These are phyloP conservation scores for Dioscorea cayenensis DNA, from an alignment of 116 monocot genomes.

Conservation along the genomic window DNA sequence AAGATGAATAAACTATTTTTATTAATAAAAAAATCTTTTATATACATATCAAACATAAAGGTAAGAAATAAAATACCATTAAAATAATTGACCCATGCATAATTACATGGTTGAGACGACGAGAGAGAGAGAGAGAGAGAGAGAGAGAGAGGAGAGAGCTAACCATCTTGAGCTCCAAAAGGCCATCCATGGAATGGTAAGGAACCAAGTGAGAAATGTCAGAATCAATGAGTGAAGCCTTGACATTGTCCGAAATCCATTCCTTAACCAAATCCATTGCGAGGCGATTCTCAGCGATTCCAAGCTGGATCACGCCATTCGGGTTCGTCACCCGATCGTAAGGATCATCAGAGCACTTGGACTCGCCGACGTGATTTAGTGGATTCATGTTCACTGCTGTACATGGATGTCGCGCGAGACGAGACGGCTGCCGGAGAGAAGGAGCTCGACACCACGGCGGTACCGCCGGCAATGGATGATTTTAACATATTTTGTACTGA, in stretches of 20 bases:
- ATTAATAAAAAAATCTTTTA: too few relatives aligned
- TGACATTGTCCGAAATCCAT: conserved; percentile 42
- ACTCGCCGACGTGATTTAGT: conserved; percentile 27
- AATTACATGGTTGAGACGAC: too few relatives aligned
- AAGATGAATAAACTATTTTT: too few relatives aligned
- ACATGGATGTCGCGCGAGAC: conserved; percentile 23
- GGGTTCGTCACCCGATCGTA: conserved; percentile 48
- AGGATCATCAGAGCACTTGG: conserved; percentile 26
- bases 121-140: too few relatives aligned
- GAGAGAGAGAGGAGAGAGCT: conserved; percentile 1
- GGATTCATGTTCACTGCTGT: conserved; percentile 27
- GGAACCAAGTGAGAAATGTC: conserved; percentile 33
- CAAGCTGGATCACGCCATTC: conserved; percentile 54
- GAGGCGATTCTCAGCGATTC: conserved; percentile 62
- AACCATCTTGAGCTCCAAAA: conserved; percentile 78
- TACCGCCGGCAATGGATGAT: conserved; percentile 22
- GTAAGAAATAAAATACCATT: too few relatives aligned
- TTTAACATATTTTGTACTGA: too few relatives aligned
- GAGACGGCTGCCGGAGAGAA: conserved; percentile 19
- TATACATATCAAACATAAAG: too few relatives aligned
- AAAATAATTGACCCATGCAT: too few relatives aligned
- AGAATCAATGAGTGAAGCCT: conserved; percentile 20
- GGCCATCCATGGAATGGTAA: conserved; percentile 70
- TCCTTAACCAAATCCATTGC: conserved; percentile 50
- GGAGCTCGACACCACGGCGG: conserved; percentile 28